Conservation (phyloP, 2,329 filamentous ascomycete genomes). For the Aspergillus chevalieri region DNA sequence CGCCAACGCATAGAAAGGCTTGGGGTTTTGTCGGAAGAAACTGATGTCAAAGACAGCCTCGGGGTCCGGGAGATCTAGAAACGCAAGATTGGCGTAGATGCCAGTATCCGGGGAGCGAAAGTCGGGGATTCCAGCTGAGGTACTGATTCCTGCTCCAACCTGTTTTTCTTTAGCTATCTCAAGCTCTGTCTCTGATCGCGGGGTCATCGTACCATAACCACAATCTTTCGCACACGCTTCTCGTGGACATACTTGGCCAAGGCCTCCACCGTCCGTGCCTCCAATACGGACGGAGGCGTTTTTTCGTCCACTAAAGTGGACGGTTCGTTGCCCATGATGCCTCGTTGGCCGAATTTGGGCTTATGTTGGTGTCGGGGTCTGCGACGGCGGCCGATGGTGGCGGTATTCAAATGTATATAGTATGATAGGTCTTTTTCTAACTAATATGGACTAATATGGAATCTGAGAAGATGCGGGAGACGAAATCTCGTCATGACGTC, state of each 20-base stretch:
- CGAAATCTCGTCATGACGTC: background rate
- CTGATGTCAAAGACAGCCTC: constrained; percentile 91
- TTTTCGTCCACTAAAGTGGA: constrained; percentile 62
- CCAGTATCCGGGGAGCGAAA: constrained; percentile 91
- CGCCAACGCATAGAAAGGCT: constrained; percentile 87
- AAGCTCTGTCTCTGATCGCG: constrained; percentile 1
- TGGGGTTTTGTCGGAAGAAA: constrained; percentile 78
- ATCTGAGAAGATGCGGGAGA: background rate
- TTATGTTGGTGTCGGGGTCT: constrained; percentile 16
- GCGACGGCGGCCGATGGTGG: constrained; percentile 18
- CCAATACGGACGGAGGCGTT: constrained; percentile 59
- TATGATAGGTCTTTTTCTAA: background rate
- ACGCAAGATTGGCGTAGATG: constrained; percentile 84
- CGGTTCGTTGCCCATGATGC: constrained; percentile 75
- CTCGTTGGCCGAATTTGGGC: constrained; percentile 11
- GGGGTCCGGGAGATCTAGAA: constrained; percentile 77
- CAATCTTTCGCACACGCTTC: constrained; percentile 62
- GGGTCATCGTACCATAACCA: constrained; percentile 61
- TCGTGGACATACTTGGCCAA: constrained; percentile 75
- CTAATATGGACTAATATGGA: background rate
- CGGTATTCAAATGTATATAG: background rate
- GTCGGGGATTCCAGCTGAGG: constrained; percentile 65
- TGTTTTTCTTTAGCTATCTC: constrained; percentile 15
- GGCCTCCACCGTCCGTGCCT: constrained; percentile 62
- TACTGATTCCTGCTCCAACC: constrained; percentile 76